Evolutionary conservation across 352 stramenopile genomes (phyloP), one percentile per base, ranked within the genome.

Genomic region (Phytophthora citricola): DNA sequence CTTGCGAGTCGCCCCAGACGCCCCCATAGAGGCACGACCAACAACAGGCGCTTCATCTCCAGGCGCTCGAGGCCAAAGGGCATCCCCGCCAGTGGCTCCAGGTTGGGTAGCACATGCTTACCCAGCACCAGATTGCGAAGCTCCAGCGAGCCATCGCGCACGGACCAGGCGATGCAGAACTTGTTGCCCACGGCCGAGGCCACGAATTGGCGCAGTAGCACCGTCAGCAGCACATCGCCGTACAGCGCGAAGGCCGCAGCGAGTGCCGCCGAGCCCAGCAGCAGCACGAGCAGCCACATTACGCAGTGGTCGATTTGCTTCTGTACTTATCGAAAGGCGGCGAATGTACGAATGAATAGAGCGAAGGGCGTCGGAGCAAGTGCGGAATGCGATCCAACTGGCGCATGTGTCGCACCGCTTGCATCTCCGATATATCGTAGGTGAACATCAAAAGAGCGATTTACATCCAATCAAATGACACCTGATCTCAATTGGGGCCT

Each of bases 11-110:
- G 51, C 38, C 71, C 43, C 14, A 89, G 22, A 17, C 66, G 74
- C 15, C 68, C 66, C 39, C 76, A 73, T 57, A 85, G 77, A 63
- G 87, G 87, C 27, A 90, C 36, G n/a, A 80, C 63, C 17, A 95
- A 15, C 27, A 70, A 60, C 29, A 95, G 63, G 9, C 71, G 73
- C 51, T 77, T 73, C 52, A 95, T 60, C 46, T 83, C 70, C 39
- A 93, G 39, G 14, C 79, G 76, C 34, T 93, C 81, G n/a, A 92
- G 66, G 38, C 79, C 76, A 38, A 92, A 73, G 10, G 87, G 87
- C 43, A 93, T 24, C 10, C 85, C 87, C 5, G 73, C 57, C 39
- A 88, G 63, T 31, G 79, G 79, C 74, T 90, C 83, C 27, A 93
- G 40, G 31, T 81, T 71, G 17, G 79, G 82, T 24, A 91, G 62